phyloP scores from a whole-genome alignment of 1,284 basidiomycete genomes.

The Clitocybe nebularis region DNA sequence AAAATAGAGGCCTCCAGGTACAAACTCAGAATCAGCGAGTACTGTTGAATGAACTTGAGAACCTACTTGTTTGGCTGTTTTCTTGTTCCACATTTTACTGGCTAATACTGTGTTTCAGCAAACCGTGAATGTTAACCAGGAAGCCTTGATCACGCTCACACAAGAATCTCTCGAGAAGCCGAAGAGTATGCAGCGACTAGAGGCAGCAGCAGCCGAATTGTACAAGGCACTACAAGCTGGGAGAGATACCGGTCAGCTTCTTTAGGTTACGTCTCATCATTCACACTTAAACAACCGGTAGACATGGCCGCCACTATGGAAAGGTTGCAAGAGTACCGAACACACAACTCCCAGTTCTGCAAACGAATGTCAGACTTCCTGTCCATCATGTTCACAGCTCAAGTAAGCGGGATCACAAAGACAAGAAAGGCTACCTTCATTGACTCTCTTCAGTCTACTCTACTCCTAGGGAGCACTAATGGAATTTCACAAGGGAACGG shows the following conservation, averaged over 20 bases:
- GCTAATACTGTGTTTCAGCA: conserved; percentile 43
- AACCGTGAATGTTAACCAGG: conserved; percentile 88
- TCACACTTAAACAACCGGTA: conserved; percentile 19
- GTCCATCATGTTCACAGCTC: conserved; percentile 85
- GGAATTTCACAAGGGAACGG: conserved; percentile 45
- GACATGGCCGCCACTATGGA: conserved; percentile 96
- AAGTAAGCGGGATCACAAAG: conserved; percentile 40
- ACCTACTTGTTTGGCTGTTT: conserved; percentile 58
- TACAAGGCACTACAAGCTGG: conserved; percentile 95
- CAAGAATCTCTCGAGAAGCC: conserved; percentile 84
- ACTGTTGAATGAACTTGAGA: conserved; percentile 78
- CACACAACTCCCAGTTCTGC: conserved; percentile 87
- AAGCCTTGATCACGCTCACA: conserved; percentile 72
- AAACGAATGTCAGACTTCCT: conserved; percentile 88
- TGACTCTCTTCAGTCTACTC: conserved; percentile 45
- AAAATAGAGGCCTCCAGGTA: conserved; percentile 95
- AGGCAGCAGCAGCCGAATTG: conserved; percentile 82
- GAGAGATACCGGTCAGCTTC: conserved; percentile 69
- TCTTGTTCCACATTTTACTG: background rate
- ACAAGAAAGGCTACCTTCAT: conserved; percentile 1
- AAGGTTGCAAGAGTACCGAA: conserved; percentile 84
- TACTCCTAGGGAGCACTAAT: conserved; percentile 57
- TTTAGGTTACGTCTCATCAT: conserved; percentile 1
- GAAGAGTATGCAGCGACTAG: conserved; percentile 73
- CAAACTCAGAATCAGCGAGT: conserved; percentile 95